Conservation (phyloP, 768 basidiomycete species). For the Sistotremastrum niveocremeum region DNA sequence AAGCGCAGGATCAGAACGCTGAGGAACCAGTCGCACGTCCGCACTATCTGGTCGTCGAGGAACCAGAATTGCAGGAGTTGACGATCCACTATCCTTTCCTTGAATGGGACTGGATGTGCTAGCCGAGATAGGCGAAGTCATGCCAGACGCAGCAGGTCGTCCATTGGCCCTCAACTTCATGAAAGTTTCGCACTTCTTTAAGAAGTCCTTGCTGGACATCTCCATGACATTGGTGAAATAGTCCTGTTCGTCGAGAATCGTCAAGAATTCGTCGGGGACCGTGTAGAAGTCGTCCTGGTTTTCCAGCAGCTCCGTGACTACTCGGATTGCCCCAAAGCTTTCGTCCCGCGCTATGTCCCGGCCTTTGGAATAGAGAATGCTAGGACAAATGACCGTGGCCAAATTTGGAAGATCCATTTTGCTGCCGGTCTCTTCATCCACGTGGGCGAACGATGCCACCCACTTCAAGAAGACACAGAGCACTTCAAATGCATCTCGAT, state of each 20-base stretch:
- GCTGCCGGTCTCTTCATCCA: constrained; percentile 93
- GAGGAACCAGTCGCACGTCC: too few species aligned
- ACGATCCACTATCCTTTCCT: too few species aligned
- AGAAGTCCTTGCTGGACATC: constrained; percentile 84
- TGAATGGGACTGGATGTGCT: too few species aligned
- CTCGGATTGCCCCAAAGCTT: constrained; percentile 78
- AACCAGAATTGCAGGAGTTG: too few species aligned
- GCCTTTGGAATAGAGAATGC: constrained; percentile 77
- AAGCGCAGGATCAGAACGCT: too few species aligned
- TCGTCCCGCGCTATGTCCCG: constrained; percentile 84
- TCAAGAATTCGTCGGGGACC: constrained; percentile 82
- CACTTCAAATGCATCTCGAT: constrained; percentile 96
- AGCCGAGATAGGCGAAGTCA: constrained; percentile 16
- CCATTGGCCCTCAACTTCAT: constrained; percentile 55
- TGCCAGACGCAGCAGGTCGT: constrained; percentile 26
- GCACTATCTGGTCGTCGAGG: too few species aligned
- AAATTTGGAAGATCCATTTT: constrained; percentile 97
- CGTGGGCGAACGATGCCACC: constrained; percentile 98
- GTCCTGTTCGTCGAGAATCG: constrained; percentile 83
- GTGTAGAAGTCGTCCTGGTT: constrained; percentile 91
- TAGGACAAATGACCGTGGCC: constrained; percentile 96
- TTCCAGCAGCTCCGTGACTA: constrained; percentile 77
- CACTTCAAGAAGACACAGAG: constrained; percentile 97
- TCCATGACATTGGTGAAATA: constrained; percentile 83
- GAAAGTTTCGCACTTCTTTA: constrained; percentile 92